Evolutionary conservation across 768 basidiomycete species (phyloP), one percentile per base, ranked within the genome.

Genomic region (Gymnopilus junonius): DNA sequence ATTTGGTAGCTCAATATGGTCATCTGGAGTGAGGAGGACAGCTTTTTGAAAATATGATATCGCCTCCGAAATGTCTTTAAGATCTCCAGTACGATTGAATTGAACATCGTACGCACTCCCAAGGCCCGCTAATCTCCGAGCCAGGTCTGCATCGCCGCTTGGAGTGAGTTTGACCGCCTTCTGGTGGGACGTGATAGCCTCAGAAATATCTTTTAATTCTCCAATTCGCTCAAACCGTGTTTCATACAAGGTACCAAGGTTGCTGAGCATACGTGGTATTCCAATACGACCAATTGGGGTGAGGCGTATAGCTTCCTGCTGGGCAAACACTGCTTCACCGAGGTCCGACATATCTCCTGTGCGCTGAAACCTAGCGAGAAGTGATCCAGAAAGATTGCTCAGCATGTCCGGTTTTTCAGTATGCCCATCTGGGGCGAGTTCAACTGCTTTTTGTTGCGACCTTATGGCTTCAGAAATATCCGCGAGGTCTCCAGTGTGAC

Each of bases 41-140:
- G 67, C 64, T 50, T 61, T 63, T 50, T 60, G 61, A 21, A 63
- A 51, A 31, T 60, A 27, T 37, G 39, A 17, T 14, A 72, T 69
- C 11, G 71, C 69, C 23, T 63, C 35, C 12, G 58, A 34, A 50
- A 69, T 53, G 43, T 70, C 67, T 15, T 55, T 23, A 3, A 63
- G 53, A 12, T 66, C 58, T 14, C 50, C 29, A 11, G 65, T 61
- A 35, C n/a, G 34, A 6, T 34, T 29, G 29, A 68, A 69, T 25
- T 71, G 71, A 40, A 15, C 56, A 1, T n/a, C 39, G 32, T 75
- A 67, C 2, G 65, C 66, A 53, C 46, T 59, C 6, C 68, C 69
- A 27, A 71, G 7, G 27, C 31, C 31, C 6, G 25, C 31, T 27
- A 51, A 34, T 25, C 50, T 10, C 15, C 27, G 10, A 29, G 50